Evolutionary conservation across 331 rosid species (phyloP).

Genomic region (Acacia concinna): DNA sequence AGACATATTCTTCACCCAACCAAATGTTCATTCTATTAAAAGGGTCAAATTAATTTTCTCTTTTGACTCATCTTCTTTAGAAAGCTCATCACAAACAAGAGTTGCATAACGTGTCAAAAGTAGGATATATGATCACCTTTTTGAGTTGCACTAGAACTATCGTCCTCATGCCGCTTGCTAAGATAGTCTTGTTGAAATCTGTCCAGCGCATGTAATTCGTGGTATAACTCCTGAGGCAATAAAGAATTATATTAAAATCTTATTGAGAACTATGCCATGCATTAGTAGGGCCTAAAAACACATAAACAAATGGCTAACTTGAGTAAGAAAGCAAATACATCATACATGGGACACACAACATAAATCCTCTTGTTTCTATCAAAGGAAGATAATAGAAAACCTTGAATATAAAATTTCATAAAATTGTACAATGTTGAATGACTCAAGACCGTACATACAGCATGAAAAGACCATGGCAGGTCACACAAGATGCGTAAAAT

Average conservation of each 20-base stretch:
- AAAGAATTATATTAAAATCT: conserved; percentile 6
- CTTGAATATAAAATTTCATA: not conserved
- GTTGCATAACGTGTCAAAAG: conserved; percentile 17
- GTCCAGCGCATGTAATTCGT: conserved; percentile 70
- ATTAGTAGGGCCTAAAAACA: not conserved
- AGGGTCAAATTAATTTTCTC: conserved; percentile 23
- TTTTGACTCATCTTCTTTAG: conserved; percentile 5
- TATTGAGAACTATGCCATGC: conserved; percentile 2
- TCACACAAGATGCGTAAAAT: not conserved
- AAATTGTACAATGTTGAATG: not conserved
- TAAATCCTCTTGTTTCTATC: conserved; percentile 12
- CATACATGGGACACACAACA: conserved; percentile 13
- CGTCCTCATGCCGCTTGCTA: conserved; percentile 57
- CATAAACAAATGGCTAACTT: not conserved
- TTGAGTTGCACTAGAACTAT: conserved; percentile 32
- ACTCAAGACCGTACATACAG: not conserved
- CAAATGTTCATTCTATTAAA: conserved; percentile 17
- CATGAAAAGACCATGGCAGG: not conserved
- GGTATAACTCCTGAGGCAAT: conserved; percentile 69
- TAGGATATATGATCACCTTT: conserved; percentile 44
- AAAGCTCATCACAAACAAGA: conserved; percentile 13
- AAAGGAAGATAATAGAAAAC: conserved; percentile 2
- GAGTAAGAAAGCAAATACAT: conserved; percentile 26
- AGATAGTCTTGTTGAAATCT: conserved; percentile 65
- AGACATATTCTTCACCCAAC: conserved; percentile 19